Conservation (phyloP, 371 early-diverging fungal genomes). For the Mucor indicus region DNA sequence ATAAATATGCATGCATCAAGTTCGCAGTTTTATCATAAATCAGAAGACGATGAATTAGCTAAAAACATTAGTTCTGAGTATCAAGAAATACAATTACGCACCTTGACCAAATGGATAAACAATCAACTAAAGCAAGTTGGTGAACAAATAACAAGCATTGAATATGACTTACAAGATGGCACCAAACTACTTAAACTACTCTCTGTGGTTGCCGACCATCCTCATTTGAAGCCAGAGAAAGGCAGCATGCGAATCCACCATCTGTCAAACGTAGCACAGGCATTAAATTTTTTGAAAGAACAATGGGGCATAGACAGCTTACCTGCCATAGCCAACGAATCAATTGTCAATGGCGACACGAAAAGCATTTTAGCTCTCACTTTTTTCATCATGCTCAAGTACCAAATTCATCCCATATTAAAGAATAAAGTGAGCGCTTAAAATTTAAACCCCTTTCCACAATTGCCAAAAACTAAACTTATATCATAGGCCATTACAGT, state of each 20-base stretch:
- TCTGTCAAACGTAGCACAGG: constrained; percentile 75
- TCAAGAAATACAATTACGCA: constrained; percentile 68
- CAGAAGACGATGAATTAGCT: constrained; percentile 15
- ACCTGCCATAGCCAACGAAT: constrained; percentile 72
- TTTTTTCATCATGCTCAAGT: constrained; percentile 74
- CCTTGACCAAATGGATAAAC: constrained; percentile 85
- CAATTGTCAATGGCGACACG: constrained; percentile 81
- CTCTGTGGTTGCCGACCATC: constrained; percentile 46
- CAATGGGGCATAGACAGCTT: constrained; percentile 58
- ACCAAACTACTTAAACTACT: constrained; percentile 56
- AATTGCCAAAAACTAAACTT: neutral
- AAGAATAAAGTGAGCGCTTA: no score
- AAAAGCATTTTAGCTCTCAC: constrained; percentile 80
- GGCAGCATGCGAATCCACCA: constrained; percentile 72
- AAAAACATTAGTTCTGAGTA: constrained; percentile 42
- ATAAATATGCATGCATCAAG: constrained; percentile 3
- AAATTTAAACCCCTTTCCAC: no score
- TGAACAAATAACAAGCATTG: constrained; percentile 35
- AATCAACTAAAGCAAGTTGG: constrained; percentile 56
- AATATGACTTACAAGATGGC: constrained; percentile 63
- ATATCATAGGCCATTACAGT: neutral
- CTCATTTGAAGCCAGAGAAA: constrained; percentile 52
- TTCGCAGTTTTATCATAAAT: constrained; percentile 4
- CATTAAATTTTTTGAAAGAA: constrained; percentile 63
- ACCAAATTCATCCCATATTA: constrained; percentile 28